These are phyloP conservation scores for Bothriochloa decipiens DNA, from an alignment of 176 grass and related monocot species.

Conservation along the genomic window DNA sequence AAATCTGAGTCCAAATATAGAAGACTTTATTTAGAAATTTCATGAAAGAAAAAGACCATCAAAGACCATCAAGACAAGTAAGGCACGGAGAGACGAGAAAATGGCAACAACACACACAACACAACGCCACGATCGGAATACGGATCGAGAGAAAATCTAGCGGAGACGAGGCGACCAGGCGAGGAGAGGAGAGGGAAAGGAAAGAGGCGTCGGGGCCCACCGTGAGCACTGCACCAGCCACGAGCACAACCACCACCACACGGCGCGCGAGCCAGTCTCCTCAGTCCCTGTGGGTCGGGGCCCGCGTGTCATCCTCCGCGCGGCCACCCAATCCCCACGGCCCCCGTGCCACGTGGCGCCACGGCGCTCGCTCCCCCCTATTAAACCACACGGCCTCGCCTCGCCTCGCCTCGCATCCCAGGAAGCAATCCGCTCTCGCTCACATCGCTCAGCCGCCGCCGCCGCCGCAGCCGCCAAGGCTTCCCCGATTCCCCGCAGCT, in stretches of 20 bases:
- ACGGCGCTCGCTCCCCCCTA: conserved; percentile 11
- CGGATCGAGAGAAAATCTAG: not conserved
- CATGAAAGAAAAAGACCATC: no score
- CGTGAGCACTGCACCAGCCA: not conserved
- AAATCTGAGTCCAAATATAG: no score
- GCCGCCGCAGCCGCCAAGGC: not conserved
- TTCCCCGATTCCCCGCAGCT: not conserved
- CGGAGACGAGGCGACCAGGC: no score
- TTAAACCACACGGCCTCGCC: conserved; percentile 34
- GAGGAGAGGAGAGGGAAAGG: not conserved
- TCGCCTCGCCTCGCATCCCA: not conserved
- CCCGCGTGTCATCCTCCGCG: conserved; percentile 39
- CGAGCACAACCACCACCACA: not conserved
- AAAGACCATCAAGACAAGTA: no score
- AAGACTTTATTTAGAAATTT: no score
- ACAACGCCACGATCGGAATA: not conserved
- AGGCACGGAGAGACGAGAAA: not conserved
- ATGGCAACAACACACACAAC: not conserved
- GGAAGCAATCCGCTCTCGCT: conserved; percentile 34
- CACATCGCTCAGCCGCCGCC: conserved; percentile 11
- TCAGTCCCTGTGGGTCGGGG: not conserved
- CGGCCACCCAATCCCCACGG: conserved; percentile 44
- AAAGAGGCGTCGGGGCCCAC: not conserved
- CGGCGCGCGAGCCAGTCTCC: not conserved
- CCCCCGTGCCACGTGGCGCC: conserved; percentile 40